Percentiles rank a stretch among this genome's conserved stretches.
These are phyloP conservation scores for Arthroderma uncinatum DNA, from an alignment of 2,329 filamentous ascomycete genomes.

Conservation along the genomic window DNA sequence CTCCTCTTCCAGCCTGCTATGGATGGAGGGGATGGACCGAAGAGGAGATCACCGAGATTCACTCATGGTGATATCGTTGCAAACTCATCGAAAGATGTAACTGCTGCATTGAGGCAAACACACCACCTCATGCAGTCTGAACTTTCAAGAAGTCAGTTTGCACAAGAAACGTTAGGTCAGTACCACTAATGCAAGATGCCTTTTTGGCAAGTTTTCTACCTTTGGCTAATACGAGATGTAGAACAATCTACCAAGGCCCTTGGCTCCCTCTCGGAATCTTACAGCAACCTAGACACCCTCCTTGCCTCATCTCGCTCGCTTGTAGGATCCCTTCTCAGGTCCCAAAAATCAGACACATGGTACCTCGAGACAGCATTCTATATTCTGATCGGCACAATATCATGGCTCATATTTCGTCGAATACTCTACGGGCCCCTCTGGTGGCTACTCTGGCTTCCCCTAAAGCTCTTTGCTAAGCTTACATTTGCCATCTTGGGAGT, in stretches of 20 bases:
- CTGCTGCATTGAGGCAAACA: constrained; percentile 67
- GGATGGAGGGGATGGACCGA: constrained; percentile 27
- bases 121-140: constrained; percentile 79
- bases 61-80: constrained; percentile 63
- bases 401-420: constrained; percentile 76
- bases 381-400: constrained; percentile 62
- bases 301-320: constrained; percentile 63
- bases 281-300: constrained; percentile 66
- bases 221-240: constrained; percentile 1
- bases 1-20: constrained; percentile 58
- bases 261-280: constrained; percentile 67
- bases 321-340: constrained; percentile 65
- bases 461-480: constrained; percentile 55
- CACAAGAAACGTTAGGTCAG: constrained; percentile 64
- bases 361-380: constrained; percentile 87
- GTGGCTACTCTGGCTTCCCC: constrained; percentile 76
- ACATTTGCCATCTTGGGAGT: constrained; percentile 46
- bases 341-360: constrained; percentile 96
- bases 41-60: constrained; percentile 34
- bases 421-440: constrained; percentile 79
- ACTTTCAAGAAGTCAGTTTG: constrained; percentile 76
- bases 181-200: too few species aligned
- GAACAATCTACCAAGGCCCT: constrained; percentile 74
- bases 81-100: constrained; percentile 71
- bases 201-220: not conserved